Base-by-base conservation (phyloP, 345 rosid species). In the Linum trigynum region DNA sequence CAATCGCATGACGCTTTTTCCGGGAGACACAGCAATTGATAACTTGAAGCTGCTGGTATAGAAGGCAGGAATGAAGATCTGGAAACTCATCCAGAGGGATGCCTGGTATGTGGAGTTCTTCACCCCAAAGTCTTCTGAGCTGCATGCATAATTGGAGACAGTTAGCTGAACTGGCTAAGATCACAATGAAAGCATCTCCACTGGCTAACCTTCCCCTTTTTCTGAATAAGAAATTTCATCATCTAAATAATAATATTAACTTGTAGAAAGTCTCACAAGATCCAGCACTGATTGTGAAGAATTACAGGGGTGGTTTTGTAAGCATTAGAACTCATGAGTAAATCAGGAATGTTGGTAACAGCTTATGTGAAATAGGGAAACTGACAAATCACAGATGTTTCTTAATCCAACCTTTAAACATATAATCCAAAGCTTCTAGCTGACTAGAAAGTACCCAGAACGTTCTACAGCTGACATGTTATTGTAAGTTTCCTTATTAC, bases 11-110 rank as follows among this genome's bases (percentile, higher is more conserved):
- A 23, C 77, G 90, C 48, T 74, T 80, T 85, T 90, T 94, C 74
- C 97, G 84, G n/a, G 91, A 80, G 74, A 94, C 72, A 70, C 99
- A 94, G 51, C 97, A 84, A 72, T 94, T 94, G 73, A 94, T 79
- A 71, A 94, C 97, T 78, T 90, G 97, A 70, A 94, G 70, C 77
- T 82, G 85, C 74, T 94, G 97, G 78, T 86, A 85, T 43, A 94
- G 70, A 50, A 85, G 88, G 76, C 99, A 90, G 70, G 84, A 88
- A 67, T 86, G 82, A 62, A 94, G 77, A 82, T 94, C 97, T 35
- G 99, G 99, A 73, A 71, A 73, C 74, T 75, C 77, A 73, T 88
- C 89, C 60, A 43, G 57, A 61, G 99, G 92, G 66, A 90, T 81
- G 77, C 97, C 88, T 58, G 97, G 90, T 76, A 90, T 75, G 69